Evolutionary conservation across 2,329 filamentous ascomycete genomes (phyloP), one percentile per base, ranked within the genome.

Genomic region (Stemphylium vesicarium): DNA sequence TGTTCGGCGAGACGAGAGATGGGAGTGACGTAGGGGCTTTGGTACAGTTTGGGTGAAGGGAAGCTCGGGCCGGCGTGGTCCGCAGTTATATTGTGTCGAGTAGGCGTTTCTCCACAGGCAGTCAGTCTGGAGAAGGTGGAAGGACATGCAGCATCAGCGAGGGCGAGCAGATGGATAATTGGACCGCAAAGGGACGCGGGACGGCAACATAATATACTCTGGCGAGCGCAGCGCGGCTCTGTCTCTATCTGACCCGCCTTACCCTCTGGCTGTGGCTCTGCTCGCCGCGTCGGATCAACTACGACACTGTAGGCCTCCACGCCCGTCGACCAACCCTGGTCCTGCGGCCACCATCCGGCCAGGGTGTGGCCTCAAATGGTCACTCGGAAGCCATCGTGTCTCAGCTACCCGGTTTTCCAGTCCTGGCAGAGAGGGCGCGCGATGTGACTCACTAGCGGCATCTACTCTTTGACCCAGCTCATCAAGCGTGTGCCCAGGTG

Each of bases 341-440:
- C 60, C 50, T 62, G 61, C 56, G 58, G 59, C 54, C 59, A 56
- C 50, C 45, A 55, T 40, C 58, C 58, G 61, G 38, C 40, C 65
- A 66, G 62, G 64, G 65, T 65, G 62, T 63, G 63, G 70, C 65
- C 66, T 63, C 59, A 59, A 50, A 60, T 60, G 70, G 69, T 73
- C 70, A 73, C 61, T 57, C 32, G 55, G 54, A 55, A 22, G 56
- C 48, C 36, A 39, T 52, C 54, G 50, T 57, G 60, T 63, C 60
- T 63, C 60, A 63, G 59, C 45, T 57, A 39, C 56, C 51, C 53
- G 50, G 53, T 49, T 52, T 38, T 18, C 42, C 20, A 36, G 42
- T 16, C 43, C 32, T 48, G 46, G 53, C 33, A 42, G 50, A 42
- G 50, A 59, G 51, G 66, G 56, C 61, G 58, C 47, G 51, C 49